Conservation (phyloP, 2,329 filamentous ascomycete genomes). For the Rugonectria rugulosa region DNA sequence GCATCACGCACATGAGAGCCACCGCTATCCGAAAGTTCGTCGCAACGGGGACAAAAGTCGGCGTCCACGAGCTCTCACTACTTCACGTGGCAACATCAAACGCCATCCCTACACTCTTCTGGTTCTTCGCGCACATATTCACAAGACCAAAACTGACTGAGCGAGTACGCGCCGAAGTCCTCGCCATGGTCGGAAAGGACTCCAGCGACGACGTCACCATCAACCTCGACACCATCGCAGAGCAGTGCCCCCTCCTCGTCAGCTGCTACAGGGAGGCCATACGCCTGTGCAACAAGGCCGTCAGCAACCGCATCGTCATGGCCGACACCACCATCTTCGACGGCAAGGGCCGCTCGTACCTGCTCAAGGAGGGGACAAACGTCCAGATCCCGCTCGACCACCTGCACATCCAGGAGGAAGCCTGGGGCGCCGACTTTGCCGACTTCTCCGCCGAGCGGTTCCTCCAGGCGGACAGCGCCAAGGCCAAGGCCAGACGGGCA, state of each 20-base stretch:
- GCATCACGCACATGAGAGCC: background rate
- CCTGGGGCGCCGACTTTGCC: slow-evolving; percentile 27
- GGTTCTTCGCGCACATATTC: slow-evolving; percentile 44
- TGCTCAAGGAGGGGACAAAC: slow-evolving; percentile 35
- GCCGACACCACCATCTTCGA: slow-evolving; percentile 46
- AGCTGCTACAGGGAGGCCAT: slow-evolving; percentile 51
- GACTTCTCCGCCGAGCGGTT: slow-evolving; percentile 21
- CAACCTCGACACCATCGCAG: slow-evolving; percentile 44
- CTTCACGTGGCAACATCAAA: slow-evolving; percentile 42
- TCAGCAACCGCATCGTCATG: slow-evolving; percentile 48
- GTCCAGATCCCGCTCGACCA: slow-evolving; percentile 26
- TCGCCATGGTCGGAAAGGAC: background rate
- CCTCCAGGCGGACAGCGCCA: slow-evolving; percentile 12
- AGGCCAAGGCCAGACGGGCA: slow-evolving; percentile 7
- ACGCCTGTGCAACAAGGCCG: slow-evolving; percentile 46
- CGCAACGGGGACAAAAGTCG: background rate
- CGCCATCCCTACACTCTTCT: slow-evolving; percentile 47
- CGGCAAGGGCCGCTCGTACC: slow-evolving; percentile 28
- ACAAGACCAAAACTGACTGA: slow-evolving; percentile 36
- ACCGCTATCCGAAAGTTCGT: background rate
- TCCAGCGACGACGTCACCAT: slow-evolving; percentile 36
- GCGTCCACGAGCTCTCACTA: slow-evolving; percentile 37
- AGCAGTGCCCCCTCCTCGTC: slow-evolving; percentile 45
- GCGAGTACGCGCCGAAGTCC: slow-evolving; percentile 42
- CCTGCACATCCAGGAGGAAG: slow-evolving; percentile 16